phyloP scores from a whole-genome alignment of 2,329 filamentous ascomycete genomes.

The Fusarium cicatricum region DNA sequence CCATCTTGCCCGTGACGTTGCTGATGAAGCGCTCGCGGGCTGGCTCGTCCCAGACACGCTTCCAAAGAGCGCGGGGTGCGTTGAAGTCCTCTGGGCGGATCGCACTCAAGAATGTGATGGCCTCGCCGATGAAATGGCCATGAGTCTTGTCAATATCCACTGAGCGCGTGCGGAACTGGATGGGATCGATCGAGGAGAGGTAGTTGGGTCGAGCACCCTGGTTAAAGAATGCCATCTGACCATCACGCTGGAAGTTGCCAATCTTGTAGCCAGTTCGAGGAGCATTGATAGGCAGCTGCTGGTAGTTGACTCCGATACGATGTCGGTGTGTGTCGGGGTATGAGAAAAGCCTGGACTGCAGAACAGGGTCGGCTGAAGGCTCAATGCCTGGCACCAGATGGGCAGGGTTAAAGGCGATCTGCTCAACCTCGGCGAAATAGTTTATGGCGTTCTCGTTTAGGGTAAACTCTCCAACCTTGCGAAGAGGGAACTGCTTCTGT shows the following conservation, averaged over 20 bases:
- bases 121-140: constrained; percentile 22
- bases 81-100: constrained; percentile 31
- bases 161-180: constrained; percentile 16
- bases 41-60: constrained; percentile 12
- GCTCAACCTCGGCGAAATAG: constrained; percentile 71
- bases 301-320: constrained; percentile 70
- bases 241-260: constrained; percentile 28
- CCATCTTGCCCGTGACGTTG: constrained; percentile 70
- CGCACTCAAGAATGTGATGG: constrained; percentile 25
- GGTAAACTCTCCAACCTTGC: constrained; percentile 69
- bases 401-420: constrained; percentile 71
- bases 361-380: constrained; percentile 68
- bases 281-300: constrained; percentile 43
- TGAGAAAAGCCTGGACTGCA: constrained; percentile 67
- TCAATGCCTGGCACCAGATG: constrained; percentile 71
- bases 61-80: constrained; percentile 8
- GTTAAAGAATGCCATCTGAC: constrained; percentile 30
- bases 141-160: constrained; percentile 27
- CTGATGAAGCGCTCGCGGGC: constrained; percentile 58
- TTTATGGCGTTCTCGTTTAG: constrained; percentile 72
- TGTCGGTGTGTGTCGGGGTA: constrained; percentile 71
- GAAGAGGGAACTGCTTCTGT: constrained; percentile 17
- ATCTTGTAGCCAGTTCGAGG: background rate
- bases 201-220: constrained; percentile 29
- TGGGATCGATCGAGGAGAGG: constrained; percentile 21